Conservation (phyloP, 176 grass and related monocot genomes). For the Urochloa ruziziensis region DNA sequence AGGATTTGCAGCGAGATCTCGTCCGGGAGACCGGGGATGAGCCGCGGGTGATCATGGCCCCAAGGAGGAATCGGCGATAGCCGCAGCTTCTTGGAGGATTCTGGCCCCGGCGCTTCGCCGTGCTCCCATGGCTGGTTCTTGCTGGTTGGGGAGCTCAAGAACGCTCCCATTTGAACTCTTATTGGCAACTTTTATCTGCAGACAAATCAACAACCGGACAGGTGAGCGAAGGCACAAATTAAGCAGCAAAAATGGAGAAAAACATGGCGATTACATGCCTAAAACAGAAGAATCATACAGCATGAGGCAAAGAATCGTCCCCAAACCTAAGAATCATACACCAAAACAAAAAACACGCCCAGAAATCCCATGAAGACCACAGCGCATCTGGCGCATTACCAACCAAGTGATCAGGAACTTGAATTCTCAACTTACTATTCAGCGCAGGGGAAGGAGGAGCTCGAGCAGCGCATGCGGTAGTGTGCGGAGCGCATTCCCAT, state of each 20-base stretch:
- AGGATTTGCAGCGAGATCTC: constrained; percentile 77
- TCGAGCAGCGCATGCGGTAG: neutral
- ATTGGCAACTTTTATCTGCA: neutral
- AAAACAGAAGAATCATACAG: neutral
- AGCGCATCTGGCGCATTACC: neutral
- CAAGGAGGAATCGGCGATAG: neutral
- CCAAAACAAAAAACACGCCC: neutral
- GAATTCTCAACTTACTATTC: neutral
- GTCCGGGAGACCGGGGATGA: constrained; percentile 65
- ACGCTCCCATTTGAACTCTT: constrained; percentile 47
- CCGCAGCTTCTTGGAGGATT: constrained; percentile 55
- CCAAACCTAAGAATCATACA: neutral
- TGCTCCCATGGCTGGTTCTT: constrained; percentile 34
- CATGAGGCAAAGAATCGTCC: neutral
- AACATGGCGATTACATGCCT: neutral
- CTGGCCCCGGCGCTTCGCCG: constrained; percentile 8
- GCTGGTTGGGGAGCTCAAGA: constrained; percentile 44
- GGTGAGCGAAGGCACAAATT: neutral
- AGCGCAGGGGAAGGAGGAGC: neutral
- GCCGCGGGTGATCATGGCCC: constrained; percentile 14
- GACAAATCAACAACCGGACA: neutral
- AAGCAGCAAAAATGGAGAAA: neutral
- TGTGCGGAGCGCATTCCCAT: neutral
- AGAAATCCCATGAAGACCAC: neutral
- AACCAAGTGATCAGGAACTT: neutral